Evolutionary conservation across 2,329 filamentous ascomycete species (phyloP), one percentile per base, ranked within the genome.

Genomic region (Monascus ruber): DNA sequence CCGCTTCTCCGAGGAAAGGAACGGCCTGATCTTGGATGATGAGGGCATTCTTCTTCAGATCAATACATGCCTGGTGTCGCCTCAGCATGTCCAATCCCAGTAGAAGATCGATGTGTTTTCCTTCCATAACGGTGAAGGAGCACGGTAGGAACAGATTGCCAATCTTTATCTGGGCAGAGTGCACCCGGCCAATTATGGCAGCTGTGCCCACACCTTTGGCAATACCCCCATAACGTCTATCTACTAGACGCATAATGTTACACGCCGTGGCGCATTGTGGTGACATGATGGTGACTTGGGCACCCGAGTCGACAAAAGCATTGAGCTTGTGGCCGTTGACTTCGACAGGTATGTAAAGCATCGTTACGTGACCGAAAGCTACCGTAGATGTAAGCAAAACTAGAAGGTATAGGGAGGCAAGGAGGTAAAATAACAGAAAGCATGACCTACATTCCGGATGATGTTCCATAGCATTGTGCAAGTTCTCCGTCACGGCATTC

Each of bases 81-180:
- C 94, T 95, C 45, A 98, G 73, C 85, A 98, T 98, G 62, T 98
- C 91, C 33, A 98, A 69, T 3, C 91, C 91, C 8, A 98, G 76
- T 2, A 98, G 74, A 11, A 98, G 72, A 59, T 96, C 91, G 24
- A 98, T 91, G 38, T 86, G 80, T 64, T 96, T 98, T 47, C 91
- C 91, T 66, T 98, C 91, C 91, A 98, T 98, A 56, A 98, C 91
- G 3, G 91, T 98, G 62, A 98, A 98, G 43, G 87, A 91, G 66
- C 88, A 96, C 2, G 89, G 82, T 50, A 98, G 71, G 58, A 86
- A 87, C 45, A 89, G 76, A 33, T 75, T 78, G 38, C 89, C 91
- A 50, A 98, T 91, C 63, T 85, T 89, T 63, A 98, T 93, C 62
- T 89, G 86, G 6, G 91, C 91, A 24, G 85, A 86, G 62, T 98